A percentile compares a stretch with the other conserved stretches of the same genome.
These are phyloP conservation scores for Lavandula angustifolia DNA, from an alignment of 257 asterid species.

Conservation along the genomic window DNA sequence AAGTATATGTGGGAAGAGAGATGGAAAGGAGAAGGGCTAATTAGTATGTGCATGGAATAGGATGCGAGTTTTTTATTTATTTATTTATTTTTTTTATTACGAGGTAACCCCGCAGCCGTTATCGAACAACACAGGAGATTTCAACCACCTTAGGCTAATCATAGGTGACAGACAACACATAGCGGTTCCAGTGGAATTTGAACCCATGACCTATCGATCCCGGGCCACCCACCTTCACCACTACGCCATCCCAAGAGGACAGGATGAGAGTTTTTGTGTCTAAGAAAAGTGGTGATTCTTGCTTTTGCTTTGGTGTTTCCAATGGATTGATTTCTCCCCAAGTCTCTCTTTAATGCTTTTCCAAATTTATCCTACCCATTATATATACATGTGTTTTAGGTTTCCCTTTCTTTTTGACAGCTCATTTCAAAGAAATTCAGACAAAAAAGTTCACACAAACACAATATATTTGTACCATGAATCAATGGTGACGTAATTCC, in stretches of 20 bases:
- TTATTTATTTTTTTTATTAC: too few species aligned
- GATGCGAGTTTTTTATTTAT: too few species aligned
- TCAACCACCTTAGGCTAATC: too few species aligned
- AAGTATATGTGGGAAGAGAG: not conserved
- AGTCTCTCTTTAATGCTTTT: conserved; percentile 28
- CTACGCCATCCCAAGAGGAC: too few species aligned
- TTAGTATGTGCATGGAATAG: conserved; percentile 27
- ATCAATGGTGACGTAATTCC: too few species aligned
- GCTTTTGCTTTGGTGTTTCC: conserved; percentile 35
- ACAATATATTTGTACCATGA: not conserved
- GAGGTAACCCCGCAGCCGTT: too few species aligned
- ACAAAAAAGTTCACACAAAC: too few species aligned
- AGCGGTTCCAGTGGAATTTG: too few species aligned
- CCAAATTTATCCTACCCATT: conserved; percentile 22
- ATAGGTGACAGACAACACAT: too few species aligned
- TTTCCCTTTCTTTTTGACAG: not conserved
- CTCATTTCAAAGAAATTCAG: not conserved
- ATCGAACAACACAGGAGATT: too few species aligned
- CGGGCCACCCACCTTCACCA: too few species aligned
- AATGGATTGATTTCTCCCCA: conserved; percentile 39
- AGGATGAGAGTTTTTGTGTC: conserved; percentile 18
- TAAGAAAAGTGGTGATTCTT: conserved; percentile 41
- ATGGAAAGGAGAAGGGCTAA: not conserved
- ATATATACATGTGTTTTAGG: not conserved
- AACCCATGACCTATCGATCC: too few species aligned